Base-by-base conservation (phyloP, 225 moss, liverwort and hornwort genomes). In the Marchantia paleacea region DNA sequence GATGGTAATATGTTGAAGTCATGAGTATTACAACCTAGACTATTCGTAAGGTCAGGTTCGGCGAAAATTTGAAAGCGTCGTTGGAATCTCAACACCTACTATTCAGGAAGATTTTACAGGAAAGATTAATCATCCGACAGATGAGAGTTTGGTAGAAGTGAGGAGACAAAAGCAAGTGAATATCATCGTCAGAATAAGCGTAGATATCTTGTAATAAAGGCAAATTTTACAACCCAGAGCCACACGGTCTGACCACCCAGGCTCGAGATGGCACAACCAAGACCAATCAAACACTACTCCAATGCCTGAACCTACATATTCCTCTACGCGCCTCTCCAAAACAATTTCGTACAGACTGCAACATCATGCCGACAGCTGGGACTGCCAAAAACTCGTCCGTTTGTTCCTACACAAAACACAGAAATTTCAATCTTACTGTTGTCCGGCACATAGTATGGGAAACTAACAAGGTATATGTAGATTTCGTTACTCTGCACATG, bases 271-370 rank as follows among this genome's bases (percentile, higher is more conserved):
- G 55, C 75, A 60, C 0, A 47, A 25, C 7, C 58, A 60, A 39
- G 20, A 28, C 8, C 73, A 63, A 6, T 87, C 80, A 90, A 7
- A 87, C 83, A 72, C 75, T 64, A 82, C 89, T 90, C 96, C 97
- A 94, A 78, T 92, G 91, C 29, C 89, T 89, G 81, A 91, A 92
- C 83, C 84, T 93, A 80, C 97, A 97, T 55, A 97, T 85, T 24
- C 97, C 97, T 69, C 97, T 86, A 7, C 97, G 88, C 24, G 88
- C 88, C 79, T 91, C 93, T 26, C 88, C 90, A 80, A 94, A 93
- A 88, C 92, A 97, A 63, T 88, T 85, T 25, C 94, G 89, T 63
- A 97, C 91, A 74, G 97, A 97, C 53, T 86, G 85, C 75, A 97
- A 83, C 97, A 97, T 93, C 81, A 81, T 78, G 70, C 73, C 85